Evolutionary conservation across 768 basidiomycete genomes (phyloP).

Genomic region (Mycena vitilis): DNA sequence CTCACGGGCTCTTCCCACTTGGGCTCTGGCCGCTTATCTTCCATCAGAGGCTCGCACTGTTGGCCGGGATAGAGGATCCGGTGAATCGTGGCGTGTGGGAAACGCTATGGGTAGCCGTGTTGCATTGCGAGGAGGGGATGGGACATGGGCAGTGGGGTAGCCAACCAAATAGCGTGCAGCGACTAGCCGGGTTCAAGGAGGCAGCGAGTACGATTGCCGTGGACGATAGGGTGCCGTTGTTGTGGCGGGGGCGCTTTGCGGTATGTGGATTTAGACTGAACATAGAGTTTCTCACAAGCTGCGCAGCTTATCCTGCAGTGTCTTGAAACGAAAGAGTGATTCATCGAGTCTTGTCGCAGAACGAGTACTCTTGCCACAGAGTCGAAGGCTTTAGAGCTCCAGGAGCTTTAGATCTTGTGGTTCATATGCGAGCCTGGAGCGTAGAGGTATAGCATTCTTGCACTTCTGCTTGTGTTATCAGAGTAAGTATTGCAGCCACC

Average conservation of each 20-base stretch:
- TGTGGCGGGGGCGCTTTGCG: slow-evolving; percentile 27
- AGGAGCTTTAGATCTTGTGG: no score
- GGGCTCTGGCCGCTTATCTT: slow-evolving; percentile 7
- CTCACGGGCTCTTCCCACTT: not conserved
- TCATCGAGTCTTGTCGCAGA: no score
- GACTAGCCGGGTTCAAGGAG: not conserved
- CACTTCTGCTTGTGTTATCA: no score
- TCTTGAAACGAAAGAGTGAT: slow-evolving; percentile 16
- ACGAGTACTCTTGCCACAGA: no score
- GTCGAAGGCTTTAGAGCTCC: no score
- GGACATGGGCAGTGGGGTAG: slow-evolving; percentile 7
- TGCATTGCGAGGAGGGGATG: slow-evolving; percentile 18
- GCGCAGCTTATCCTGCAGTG: slow-evolving; percentile 7
- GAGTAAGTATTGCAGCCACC: no score
- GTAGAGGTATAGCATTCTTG: no score
- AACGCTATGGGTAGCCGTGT: slow-evolving; percentile 18
- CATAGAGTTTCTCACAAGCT: not conserved
- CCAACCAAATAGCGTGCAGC: no score
- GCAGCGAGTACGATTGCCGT: slow-evolving; percentile 15
- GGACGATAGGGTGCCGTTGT: slow-evolving; percentile 11
- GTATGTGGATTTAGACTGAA: slow-evolving; percentile 4
- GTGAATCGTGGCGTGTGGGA: slow-evolving; percentile 22
- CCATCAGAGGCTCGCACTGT: slow-evolving; percentile 7
- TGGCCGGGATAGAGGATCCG: slow-evolving; percentile 22
- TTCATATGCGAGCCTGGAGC: no score